Percentiles rank a stretch among this genome's conserved stretches.
These are phyloP conservation scores for Nematodospora anomalae DNA, from an alignment of 1,139 yeast species.

Conservation along the genomic window DNA sequence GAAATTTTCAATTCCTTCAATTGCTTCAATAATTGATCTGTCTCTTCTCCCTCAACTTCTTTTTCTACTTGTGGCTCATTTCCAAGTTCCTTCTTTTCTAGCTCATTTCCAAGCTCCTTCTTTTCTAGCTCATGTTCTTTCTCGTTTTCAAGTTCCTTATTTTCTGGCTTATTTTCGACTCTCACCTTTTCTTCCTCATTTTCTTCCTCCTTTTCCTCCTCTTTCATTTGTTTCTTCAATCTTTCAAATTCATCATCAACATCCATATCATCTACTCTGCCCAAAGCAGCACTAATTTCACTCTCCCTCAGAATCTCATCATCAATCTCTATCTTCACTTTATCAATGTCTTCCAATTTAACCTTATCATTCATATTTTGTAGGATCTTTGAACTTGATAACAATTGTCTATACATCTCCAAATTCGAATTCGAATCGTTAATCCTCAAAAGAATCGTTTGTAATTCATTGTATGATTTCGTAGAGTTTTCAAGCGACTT, in stretches of 20 bases:
- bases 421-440: conserved; percentile 49
- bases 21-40: conserved; percentile 10
- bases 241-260: conserved; percentile 34
- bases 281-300: conserved; percentile 36
- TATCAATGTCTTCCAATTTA: conserved; percentile 30
- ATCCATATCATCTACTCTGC: conserved; percentile 19
- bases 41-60: neutral
- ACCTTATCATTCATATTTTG: conserved; percentile 32
- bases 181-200: neutral
- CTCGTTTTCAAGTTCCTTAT: conserved; percentile 5
- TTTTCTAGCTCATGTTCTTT: conserved; percentile 5
- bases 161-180: conserved; percentile 9
- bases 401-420: conserved; percentile 36
- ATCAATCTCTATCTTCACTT: conserved; percentile 41
- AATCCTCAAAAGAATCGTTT: conserved; percentile 40
- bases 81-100: conserved; percentile 1
- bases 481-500: conserved; percentile 32
- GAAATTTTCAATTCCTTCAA: conserved; percentile 14
- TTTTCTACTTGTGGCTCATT: neutral
- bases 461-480: conserved; percentile 36
- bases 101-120: too few species aligned
- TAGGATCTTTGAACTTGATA: conserved; percentile 35
- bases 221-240: conserved; percentile 12
- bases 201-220: neutral
- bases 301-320: conserved; percentile 37